Base-by-base conservation (phyloP, 2,329 filamentous ascomycete genomes). In the Diaporthe sp. region DNA sequence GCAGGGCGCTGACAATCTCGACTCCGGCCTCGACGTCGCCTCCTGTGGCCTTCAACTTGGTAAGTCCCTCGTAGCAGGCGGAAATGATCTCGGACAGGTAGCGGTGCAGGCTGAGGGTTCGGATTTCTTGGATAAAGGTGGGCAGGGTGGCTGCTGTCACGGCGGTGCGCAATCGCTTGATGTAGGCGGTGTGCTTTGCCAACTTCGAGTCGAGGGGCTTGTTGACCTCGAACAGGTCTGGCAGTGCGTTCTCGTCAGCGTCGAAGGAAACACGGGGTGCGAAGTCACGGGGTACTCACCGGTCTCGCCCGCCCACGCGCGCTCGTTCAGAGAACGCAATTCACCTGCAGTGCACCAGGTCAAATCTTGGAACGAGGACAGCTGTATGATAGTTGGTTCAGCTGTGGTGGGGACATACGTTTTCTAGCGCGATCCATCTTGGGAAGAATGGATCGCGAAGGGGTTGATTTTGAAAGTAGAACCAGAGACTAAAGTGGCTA, bases 131-230 rank as follows among this genome's bases (percentile, higher is more conserved):
- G 64, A 98, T 86, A 84, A 98, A 97, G 75, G 95, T 97, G 78
- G 90, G 88, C 72, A 96, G 91, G 72, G 94, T 94, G 73, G 95
- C 89, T 66, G 94, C 86, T 77, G 94, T 96, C 77, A 98, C 92
- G 75, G 95, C 94, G 74, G 96, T 98, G 79, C 96, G 94, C 73
- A 98, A 89, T 81, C 96, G 95, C 85, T 98, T 98, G 82, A 98
- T 98, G 84, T 98, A 98, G 78, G 96, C 95, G 5, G 96, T 98
- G 81, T 98, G 98, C 88, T 98, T 98, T 87, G 98, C 98, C 83
- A 98, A 89, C 69, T 96, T 97, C 70, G 96, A 98, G 84, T 98
- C 96, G 81, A 98, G 92, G 40, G 94, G 93, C 81, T 90, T 90
- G 83, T 91, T 92, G 79, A 97, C 92, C 71, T 91, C 85, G 81